Conservation (phyloP, 2,329 filamentous ascomycete species). For the Xylariales sp. region DNA sequence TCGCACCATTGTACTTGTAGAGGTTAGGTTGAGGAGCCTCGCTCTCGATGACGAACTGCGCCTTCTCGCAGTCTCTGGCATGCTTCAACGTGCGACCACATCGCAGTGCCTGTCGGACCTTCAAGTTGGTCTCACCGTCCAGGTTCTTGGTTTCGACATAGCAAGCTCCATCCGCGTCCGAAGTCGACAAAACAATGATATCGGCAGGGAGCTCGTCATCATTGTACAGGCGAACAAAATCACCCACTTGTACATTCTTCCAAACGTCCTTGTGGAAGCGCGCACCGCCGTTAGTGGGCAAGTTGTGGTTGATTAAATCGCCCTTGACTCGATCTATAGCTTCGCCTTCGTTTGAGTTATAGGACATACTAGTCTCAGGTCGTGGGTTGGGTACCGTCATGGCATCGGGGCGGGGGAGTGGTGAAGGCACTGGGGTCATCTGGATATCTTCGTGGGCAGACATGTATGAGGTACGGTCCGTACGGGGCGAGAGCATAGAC, state of each 20-base stretch:
- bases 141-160: slow-evolving; percentile 98
- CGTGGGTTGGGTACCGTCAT: slow-evolving; percentile 20
- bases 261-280: slow-evolving; percentile 90
- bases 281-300: slow-evolving; percentile 63
- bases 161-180: slow-evolving; percentile 88
- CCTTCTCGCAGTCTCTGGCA: slow-evolving; percentile 85
- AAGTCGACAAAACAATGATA: slow-evolving; percentile 86
- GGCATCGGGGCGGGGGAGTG: slow-evolving; percentile 45
- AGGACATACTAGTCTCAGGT: slow-evolving; percentile 27
- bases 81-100: slow-evolving; percentile 80
- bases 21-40: slow-evolving; percentile 90
- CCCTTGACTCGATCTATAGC: slow-evolving; percentile 43
- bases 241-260: slow-evolving; percentile 93
- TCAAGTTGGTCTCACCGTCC: slow-evolving; percentile 96
- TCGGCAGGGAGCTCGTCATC: slow-evolving; percentile 94
- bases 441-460: slow-evolving; percentile 72
- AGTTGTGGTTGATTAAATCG: slow-evolving; percentile 68
- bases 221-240: slow-evolving; percentile 95
- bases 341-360: slow-evolving; percentile 30
- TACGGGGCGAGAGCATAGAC: slow-evolving; percentile 48
- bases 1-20: slow-evolving; percentile 88
- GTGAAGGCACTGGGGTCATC: slow-evolving; percentile 93
- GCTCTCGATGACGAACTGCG: slow-evolving; percentile 84
- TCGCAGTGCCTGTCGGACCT: slow-evolving; percentile 86
- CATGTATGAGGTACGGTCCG: slow-evolving; percentile 41